Base-by-base conservation (phyloP, 805 yeast species). In the Candida michaelii region DNA sequence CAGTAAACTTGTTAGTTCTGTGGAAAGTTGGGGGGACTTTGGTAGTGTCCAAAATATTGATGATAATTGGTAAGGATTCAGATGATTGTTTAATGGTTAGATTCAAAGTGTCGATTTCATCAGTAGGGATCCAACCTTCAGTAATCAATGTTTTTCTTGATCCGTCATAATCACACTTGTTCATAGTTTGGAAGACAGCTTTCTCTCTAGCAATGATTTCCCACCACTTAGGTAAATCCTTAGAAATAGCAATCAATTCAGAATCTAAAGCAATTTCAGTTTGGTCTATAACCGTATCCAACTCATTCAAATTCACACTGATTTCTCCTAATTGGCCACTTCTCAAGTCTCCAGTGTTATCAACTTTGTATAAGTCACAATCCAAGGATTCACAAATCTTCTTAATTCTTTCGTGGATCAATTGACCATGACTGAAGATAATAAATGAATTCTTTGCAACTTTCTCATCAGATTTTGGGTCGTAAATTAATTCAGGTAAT, bases 91-190 rank as follows among this genome's bases (percentile, higher is more conserved):
- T 77, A 48, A 93, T 68, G 1, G 90, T 77, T 30, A 73, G 65
- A 48, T 82, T 84, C 43, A 91, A 80, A n/a, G 66, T 52, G 5
- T 74, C 73, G 29, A 90, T 66, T 47, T 89, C 96, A 48, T 79
- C 80, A 15, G 82, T 74, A 30, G 99, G 98, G 15, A 88, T 71
- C 99, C 99, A 93, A 24, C 98, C 99, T 70, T 95, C 98, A 15
- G 95, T 96, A 36, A 91, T 79, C 47, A 93, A 71, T 27, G 96
- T 86, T 61, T 85, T 80, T 66, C 96, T 81, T n/a, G 83, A 70
- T 50, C 79, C 87, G 57, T 86, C 95, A 62, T 83, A 85, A 57
- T 86, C 88, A 62, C 89, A 81, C 55, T 77, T 72, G 64, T 89
- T 89, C 71, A 93, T 72, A 0, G 89, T 77, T 25, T 83, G 74